These are phyloP conservation scores for Obelidium mucronatum DNA, from an alignment of 192 early-diverging fungal genomes.

Conservation along the genomic window DNA sequence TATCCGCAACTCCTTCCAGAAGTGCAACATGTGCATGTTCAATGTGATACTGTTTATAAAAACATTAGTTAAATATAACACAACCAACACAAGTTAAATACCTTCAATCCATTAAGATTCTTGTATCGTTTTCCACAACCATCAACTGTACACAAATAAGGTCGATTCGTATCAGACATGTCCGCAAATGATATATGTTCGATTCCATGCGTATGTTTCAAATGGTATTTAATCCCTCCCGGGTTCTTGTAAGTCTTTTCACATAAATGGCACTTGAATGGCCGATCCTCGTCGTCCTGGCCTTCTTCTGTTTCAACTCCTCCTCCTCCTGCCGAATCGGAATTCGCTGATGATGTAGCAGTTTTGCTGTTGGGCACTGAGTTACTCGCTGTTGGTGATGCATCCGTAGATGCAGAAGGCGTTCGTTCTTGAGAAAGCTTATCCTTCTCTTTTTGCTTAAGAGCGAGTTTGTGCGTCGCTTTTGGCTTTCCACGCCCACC, in stretches of 20 bases:
- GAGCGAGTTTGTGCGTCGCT: background rate
- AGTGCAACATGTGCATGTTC: slow-evolving; percentile 52
- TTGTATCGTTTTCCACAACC: slow-evolving; percentile 99
- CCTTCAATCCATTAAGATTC: slow-evolving; percentile 96
- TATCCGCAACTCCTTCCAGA: slow-evolving; percentile 19
- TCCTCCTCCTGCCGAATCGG: background rate
- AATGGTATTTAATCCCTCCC: slow-evolving; percentile 98
- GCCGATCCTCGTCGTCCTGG: slow-evolving; percentile 75
- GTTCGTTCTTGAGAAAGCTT: background rate
- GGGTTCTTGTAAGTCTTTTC: slow-evolving; percentile 98
- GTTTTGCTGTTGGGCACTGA: background rate
- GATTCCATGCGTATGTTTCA: slow-evolving; percentile 90
- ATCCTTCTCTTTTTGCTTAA: background rate
- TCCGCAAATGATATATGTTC: slow-evolving; percentile 49
- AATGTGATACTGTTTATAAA: slow-evolving; percentile 61
- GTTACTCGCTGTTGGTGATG: slow-evolving; percentile 3
- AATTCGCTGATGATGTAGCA: background rate
- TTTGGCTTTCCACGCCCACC: background rate
- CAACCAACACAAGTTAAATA: slow-evolving; percentile 8
- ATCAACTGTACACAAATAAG: slow-evolving; percentile 75
- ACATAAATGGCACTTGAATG: slow-evolving; percentile 93
- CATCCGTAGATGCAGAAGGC: background rate
- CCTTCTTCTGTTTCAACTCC: slow-evolving; percentile 24
- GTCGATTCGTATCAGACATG: slow-evolving; percentile 68
- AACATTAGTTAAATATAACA: slow-evolving; percentile 19